Conservation (phyloP, 2,329 filamentous ascomycete genomes). For the Calonectria hongkongensis region DNA sequence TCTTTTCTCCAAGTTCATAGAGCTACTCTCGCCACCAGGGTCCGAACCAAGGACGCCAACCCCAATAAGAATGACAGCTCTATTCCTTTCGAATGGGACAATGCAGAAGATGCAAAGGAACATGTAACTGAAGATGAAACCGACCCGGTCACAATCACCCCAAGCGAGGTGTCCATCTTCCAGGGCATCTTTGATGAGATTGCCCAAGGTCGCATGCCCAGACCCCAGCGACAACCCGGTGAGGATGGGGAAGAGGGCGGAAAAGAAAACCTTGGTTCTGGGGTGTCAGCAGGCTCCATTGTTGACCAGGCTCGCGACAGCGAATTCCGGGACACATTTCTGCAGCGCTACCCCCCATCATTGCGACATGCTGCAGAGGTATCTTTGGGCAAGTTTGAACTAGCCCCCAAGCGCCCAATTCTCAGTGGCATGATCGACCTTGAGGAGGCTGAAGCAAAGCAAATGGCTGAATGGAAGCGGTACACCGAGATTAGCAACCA, state of each 20-base stretch:
- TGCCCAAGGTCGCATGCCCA: conserved; percentile 59
- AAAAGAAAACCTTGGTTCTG: conserved; percentile 23
- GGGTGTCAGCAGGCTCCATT: conserved; percentile 50
- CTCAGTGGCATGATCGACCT: conserved; percentile 55
- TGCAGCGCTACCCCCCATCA: conserved; percentile 62
- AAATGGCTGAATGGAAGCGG: conserved; percentile 58
- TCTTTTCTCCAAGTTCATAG: conserved; percentile 49
- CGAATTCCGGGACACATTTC: conserved; percentile 59
- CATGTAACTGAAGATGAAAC: conserved; percentile 21
- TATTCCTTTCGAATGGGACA: conserved; percentile 74
- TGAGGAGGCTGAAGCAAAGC: conserved; percentile 57
- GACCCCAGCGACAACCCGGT: conserved; percentile 50
- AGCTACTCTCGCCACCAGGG: conserved; percentile 46
- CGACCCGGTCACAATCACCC: conserved; percentile 65
- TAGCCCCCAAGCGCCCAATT: conserved; percentile 54
- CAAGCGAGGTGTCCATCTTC: conserved; percentile 75
- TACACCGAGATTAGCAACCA: conserved; percentile 63
- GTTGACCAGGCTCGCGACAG: conserved; percentile 58
- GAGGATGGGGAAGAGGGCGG: conserved; percentile 16
- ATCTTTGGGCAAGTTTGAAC: conserved; percentile 62
- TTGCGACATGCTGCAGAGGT: conserved; percentile 63
- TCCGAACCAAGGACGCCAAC: conserved; percentile 29
- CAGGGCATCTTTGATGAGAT: conserved; percentile 72
- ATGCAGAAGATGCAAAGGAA: conserved; percentile 60
- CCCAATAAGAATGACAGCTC: conserved; percentile 57